phyloP scores from a whole-genome alignment of 805 yeast genomes.

The Cyberlindnera mississippiensis region DNA sequence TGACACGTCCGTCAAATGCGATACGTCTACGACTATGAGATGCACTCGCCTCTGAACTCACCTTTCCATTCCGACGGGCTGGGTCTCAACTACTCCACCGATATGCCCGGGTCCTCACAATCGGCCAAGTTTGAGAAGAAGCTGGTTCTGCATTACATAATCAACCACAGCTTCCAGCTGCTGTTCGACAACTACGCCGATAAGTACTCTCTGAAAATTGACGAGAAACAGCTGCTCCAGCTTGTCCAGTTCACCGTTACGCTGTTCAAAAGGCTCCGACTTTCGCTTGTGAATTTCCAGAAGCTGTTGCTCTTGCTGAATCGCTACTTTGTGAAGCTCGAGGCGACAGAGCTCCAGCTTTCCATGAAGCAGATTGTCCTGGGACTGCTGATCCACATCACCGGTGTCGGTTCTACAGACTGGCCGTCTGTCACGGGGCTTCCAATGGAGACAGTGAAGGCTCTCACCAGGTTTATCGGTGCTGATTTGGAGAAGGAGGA shows the following conservation, averaged over 20 bases:
- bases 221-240: conserved; percentile 1
- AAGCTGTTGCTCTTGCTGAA: conserved; percentile 10
- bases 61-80: conserved; percentile 14
- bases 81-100: conserved; percentile 14
- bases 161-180: conserved; percentile 14
- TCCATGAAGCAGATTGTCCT: conserved; percentile 16
- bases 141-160: conserved; percentile 11
- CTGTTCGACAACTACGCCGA: conserved; percentile 8
- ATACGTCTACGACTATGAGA: conserved; percentile 10
- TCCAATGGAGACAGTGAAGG: conserved; percentile 2
- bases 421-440: conserved; percentile 19
- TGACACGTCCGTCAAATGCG: no score
- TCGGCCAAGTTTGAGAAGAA: conserved; percentile 10
- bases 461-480: conserved; percentile 3
- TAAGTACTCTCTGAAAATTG: conserved; percentile 2
- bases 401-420: conserved; percentile 3
- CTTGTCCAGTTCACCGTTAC: conserved; percentile 12
- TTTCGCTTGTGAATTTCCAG: conserved; percentile 14
- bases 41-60: conserved; percentile 19
- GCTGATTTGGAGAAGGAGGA: conserved; percentile 7
- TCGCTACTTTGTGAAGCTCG: conserved; percentile 8
- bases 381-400: conserved; percentile 7
- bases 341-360: conserved; percentile 3
- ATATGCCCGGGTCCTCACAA: neutral
- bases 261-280: conserved; percentile 11